Conservation (phyloP, 192 early-diverging fungal genomes). For the Glomus cerebriforme region DNA sequence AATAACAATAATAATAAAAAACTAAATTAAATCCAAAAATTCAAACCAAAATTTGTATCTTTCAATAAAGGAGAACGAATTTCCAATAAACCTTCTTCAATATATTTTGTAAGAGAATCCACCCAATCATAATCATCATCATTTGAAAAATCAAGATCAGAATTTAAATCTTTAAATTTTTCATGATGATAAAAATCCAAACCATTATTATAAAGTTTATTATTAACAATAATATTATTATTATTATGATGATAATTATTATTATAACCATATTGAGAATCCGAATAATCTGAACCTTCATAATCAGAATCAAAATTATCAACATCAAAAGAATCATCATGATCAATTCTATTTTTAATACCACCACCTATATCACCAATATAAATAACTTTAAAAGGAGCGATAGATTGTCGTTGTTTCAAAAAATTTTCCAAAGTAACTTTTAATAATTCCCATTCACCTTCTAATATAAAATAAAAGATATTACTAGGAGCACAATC, state of each 20-base stretch:
- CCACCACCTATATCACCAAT: background rate
- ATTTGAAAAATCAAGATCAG: background rate
- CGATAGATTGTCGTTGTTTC: background rate
- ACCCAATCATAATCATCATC: background rate
- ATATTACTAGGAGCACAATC: background rate
- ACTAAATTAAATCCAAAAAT: background rate
- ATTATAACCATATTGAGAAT: background rate
- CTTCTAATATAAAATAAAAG: background rate
- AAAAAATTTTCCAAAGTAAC: background rate
- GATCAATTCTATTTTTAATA: background rate
- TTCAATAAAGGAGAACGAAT: background rate
- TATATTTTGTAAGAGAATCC: background rate
- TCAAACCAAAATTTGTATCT: background rate
- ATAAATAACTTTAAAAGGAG: background rate
- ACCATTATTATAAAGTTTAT: too few relatives aligned
- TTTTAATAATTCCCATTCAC: background rate
- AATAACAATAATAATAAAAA: too few relatives aligned
- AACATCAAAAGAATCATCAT: background rate
- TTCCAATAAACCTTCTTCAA: background rate
- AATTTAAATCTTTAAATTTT: too few relatives aligned
- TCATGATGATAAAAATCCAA: background rate
- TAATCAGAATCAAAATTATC: background rate
- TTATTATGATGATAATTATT: too few relatives aligned
- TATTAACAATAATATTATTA: too few relatives aligned
- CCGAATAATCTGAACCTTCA: background rate